Evolutionary conservation across 768 basidiomycete genomes (phyloP), one percentile per base, ranked within the genome.

Genomic region (Agrocybe pediades): DNA sequence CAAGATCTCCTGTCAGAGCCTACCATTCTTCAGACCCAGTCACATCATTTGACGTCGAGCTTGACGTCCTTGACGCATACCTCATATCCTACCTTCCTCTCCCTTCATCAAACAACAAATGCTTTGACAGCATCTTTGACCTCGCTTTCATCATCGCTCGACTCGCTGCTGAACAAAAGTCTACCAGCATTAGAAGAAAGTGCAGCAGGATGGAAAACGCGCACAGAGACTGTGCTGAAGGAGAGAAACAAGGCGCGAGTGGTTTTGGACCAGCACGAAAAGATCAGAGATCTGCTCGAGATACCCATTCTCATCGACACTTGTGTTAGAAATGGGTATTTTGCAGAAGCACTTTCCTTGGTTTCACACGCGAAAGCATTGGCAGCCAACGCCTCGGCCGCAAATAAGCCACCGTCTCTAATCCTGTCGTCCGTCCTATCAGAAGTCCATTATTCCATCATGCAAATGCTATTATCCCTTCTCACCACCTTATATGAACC

Each of bases 221-320:
- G 83, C 54, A 90, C 87, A n/a, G 86, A 89, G 43, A 68, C 77
- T 19, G 82, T 95, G n/a, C 82, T 93, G 47, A 74, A 78, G 44
- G 86, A 90, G 47, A 80, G 95, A 30, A 77, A 81, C 54, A 87
- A 87, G 58, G 92, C 92, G 0, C 78, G 85, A 26, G 76, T 90
- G 46, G 92, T 98, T n/a, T 82, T 94, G 54, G 95, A 98, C 62
- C 91, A 96, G 62, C 90, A 94, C 65, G 93, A 96, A 68, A 95
- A 95, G 69, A 81, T 98, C 55, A 81, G 90, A 58, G 95, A 98
- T 68, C 72, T 98, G 29, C 83, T 98, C 52, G 95, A 97, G 61
- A 82, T 95, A 44, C 94, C 96, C 8, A 76, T 90, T 46, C 80
- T 99, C 25, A 88, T 97, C 65, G 92, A 96, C 66, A 92, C 93